Conservation (phyloP, 352 stramenopile genomes). For the Blastocystis sp. region DNA sequence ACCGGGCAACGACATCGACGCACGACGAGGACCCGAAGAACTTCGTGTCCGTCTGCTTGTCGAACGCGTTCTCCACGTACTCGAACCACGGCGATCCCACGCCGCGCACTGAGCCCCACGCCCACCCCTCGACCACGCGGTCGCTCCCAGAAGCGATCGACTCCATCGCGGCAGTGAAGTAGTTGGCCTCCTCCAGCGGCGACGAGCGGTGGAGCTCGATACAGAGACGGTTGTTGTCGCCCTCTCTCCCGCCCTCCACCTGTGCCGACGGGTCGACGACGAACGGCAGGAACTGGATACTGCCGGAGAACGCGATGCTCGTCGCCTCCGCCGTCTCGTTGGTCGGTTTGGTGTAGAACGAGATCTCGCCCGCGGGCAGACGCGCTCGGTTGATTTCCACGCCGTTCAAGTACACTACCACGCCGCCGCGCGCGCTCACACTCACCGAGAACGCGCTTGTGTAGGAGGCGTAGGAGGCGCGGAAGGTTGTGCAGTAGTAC, state of each 20-base stretch:
- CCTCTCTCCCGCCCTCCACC: not conserved
- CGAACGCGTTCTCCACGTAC: conserved; percentile 62
- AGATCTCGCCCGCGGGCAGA: conserved; percentile 18
- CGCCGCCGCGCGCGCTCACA: conserved; percentile 12
- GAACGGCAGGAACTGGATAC: conserved; percentile 59
- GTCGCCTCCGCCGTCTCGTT: not conserved
- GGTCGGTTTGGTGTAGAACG: conserved; percentile 3
- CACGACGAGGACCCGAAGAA: conserved; percentile 26
- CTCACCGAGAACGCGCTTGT: conserved; percentile 31
- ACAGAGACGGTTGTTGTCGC: conserved; percentile 55
- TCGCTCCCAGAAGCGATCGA: not conserved
- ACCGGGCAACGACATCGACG: conserved; percentile 5
- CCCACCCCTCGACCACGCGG: conserved; percentile 37
- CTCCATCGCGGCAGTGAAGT: conserved; percentile 33
- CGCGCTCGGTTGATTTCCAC: conserved; percentile 39
- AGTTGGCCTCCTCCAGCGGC: not conserved
- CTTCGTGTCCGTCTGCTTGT: conserved; percentile 36
- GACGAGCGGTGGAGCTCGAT: conserved; percentile 20
- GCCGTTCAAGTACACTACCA: conserved; percentile 63
- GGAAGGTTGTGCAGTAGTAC: conserved; percentile 45
- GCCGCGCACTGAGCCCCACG: not conserved
- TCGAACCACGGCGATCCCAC: conserved; percentile 42
- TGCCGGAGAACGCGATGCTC: conserved; percentile 48
- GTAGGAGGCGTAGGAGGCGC: conserved; percentile 16
- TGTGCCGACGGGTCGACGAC: conserved; percentile 5